These are phyloP conservation scores for Laburnicola sp. DNA, from an alignment of 2,329 filamentous ascomycete species.

Conservation along the genomic window DNA sequence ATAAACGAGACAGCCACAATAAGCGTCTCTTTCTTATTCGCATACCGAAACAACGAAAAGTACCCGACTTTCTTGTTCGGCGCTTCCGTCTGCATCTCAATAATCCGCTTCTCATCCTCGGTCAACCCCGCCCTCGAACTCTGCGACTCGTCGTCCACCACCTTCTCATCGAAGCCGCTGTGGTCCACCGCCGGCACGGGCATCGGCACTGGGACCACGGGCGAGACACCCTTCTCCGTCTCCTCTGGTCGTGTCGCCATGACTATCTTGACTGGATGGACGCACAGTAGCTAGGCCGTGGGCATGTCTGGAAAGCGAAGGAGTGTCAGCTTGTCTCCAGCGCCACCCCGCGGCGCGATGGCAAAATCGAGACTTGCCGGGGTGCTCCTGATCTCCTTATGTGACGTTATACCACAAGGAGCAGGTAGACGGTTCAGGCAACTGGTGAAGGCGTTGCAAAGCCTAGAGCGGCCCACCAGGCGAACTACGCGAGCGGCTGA, in stretches of 20 bases:
- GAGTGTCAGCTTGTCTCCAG: not conserved
- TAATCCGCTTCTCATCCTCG: constrained; percentile 40
- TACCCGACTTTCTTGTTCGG: constrained; percentile 50
- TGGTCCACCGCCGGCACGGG: not conserved
- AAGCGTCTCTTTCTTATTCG: constrained; percentile 44
- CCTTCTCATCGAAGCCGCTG: constrained; percentile 27
- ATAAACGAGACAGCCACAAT: constrained; percentile 59
- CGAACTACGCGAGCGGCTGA: not conserved
- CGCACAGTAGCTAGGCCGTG: not conserved
- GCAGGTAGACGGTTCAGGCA: constrained; percentile 4
- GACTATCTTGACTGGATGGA: constrained; percentile 1
- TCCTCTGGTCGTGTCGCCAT: constrained; percentile 5
- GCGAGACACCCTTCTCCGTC: constrained; percentile 1
- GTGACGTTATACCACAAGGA: constrained; percentile 1
- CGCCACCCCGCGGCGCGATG: not conserved
- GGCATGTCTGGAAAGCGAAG: constrained; percentile 3
- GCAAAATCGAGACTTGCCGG: not conserved
- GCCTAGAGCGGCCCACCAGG: not conserved
- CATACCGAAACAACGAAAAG: constrained; percentile 53
- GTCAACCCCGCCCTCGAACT: constrained; percentile 30
- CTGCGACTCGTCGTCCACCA: constrained; percentile 26
- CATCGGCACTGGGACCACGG: not conserved
- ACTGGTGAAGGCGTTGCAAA: not conserved
- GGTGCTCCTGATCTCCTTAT: not conserved
- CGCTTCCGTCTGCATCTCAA: constrained; percentile 47